Percentiles rank a stretch among this genome's conserved stretches.
Conservation (phyloP, 139 green algal species). For the Mesotaenium endlicherianum region DNA sequence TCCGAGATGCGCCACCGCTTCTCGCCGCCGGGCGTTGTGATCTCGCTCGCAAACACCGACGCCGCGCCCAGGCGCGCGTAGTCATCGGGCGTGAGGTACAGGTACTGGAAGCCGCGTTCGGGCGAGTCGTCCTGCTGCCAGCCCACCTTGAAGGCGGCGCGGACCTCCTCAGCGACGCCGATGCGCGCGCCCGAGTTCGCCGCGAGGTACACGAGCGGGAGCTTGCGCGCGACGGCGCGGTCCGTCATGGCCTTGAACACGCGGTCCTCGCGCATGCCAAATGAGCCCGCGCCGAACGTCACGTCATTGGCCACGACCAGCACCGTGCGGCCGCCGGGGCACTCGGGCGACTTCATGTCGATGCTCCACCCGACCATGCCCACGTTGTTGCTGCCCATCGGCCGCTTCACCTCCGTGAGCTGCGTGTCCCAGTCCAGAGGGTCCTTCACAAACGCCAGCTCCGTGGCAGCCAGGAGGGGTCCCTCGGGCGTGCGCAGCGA, state of each 20-base stretch:
- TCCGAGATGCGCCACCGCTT: slow-evolving; percentile 64
- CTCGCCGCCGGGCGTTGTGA: slow-evolving; percentile 18
- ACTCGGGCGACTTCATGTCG: slow-evolving; percentile 85
- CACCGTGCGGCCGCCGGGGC: slow-evolving; percentile 59
- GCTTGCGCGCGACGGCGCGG: slow-evolving; percentile 68
- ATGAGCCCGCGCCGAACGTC: slow-evolving; percentile 84
- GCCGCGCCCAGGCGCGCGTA: slow-evolving; percentile 56
- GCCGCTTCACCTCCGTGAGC: background rate
- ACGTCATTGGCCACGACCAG: slow-evolving; percentile 97
- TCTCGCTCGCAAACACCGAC: slow-evolving; percentile 37
- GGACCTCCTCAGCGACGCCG: slow-evolving; percentile 85
- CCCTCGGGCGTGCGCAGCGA: background rate
- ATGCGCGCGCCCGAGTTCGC: slow-evolving; percentile 91
- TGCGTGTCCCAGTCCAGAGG: background rate
- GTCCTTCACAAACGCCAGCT: slow-evolving; percentile 3
- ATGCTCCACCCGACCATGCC: slow-evolving; percentile 87
- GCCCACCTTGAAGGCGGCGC: slow-evolving; percentile 59
- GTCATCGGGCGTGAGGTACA: slow-evolving; percentile 88
- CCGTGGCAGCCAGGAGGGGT: background rate
- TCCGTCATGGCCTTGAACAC: slow-evolving; percentile 84
- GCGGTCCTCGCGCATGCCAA: slow-evolving; percentile 85
- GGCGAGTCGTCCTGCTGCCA: slow-evolving; percentile 74
- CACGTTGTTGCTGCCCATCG: background rate
- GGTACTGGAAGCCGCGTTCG: slow-evolving; percentile 81
- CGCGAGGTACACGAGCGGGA: slow-evolving; percentile 93